phyloP scores from a whole-genome alignment of 2,329 filamentous ascomycete species.

The Mycosphaerella arachidis region DNA sequence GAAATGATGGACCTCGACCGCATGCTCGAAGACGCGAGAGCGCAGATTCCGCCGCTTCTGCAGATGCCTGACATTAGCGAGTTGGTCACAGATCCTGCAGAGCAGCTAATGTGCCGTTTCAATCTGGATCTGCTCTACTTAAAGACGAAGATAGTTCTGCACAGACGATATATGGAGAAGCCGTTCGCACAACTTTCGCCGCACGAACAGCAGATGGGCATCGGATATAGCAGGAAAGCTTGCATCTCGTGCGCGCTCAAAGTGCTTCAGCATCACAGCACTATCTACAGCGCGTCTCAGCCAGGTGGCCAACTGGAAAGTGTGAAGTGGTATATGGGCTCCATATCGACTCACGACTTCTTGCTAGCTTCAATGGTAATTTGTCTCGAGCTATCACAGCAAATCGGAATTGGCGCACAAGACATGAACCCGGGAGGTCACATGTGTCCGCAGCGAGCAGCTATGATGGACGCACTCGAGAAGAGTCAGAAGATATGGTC shows the following conservation, averaged over 20 bases:
- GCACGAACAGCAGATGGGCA: constrained; percentile 32
- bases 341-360: constrained; percentile 45
- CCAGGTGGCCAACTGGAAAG: constrained; percentile 41
- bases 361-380: constrained; percentile 47
- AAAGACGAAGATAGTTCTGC: constrained; percentile 51
- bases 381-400: constrained; percentile 41
- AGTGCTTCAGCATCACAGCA: constrained; percentile 47
- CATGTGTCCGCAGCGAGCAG: constrained; percentile 24
- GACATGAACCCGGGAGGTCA: constrained; percentile 9
- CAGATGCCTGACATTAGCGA: constrained; percentile 37
- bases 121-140: constrained; percentile 50
- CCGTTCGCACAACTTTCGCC: constrained; percentile 25
- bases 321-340: constrained; percentile 45
- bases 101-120: constrained; percentile 50
- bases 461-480: constrained; percentile 32
- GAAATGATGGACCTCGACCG: constrained; percentile 38
- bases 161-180: constrained; percentile 48
- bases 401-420: constrained; percentile 21
- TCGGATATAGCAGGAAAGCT: constrained; percentile 34
- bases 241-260: constrained; percentile 48
- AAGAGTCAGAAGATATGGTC: constrained; percentile 32
- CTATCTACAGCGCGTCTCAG: constrained; percentile 47
- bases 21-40: constrained; percentile 34
- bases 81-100: constrained; percentile 46
- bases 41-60: constrained; percentile 34